phyloP scores from a whole-genome alignment of 1,284 basidiomycete genomes.

The Ganoderma lucidum region DNA sequence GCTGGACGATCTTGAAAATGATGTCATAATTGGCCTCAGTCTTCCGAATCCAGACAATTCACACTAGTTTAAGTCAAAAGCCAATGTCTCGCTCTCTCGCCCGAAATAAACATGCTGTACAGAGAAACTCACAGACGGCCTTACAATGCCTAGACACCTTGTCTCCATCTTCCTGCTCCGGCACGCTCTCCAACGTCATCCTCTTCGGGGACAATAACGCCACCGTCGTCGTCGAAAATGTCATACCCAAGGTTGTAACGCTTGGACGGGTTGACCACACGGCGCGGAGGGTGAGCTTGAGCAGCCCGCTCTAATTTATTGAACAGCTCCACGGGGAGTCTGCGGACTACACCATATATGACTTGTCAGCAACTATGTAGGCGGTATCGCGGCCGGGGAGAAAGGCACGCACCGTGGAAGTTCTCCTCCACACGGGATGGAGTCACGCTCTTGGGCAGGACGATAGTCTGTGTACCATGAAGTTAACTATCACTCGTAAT shows the following conservation, averaged over 20 bases:
- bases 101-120: not conserved
- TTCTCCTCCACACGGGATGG: constrained; percentile 78
- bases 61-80: not conserved
- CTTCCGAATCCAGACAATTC: not conserved
- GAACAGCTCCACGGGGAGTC: constrained; percentile 62
- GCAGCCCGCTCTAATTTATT: constrained; percentile 69
- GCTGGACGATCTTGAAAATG: not conserved
- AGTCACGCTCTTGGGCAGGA: constrained; percentile 84
- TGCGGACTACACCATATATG: constrained; percentile 48
- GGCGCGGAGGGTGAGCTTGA: constrained; percentile 55
- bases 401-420: constrained; percentile 54
- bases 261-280: constrained; percentile 70
- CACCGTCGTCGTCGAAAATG: constrained; percentile 59
- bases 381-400: not conserved
- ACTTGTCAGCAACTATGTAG: not conserved
- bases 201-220: constrained; percentile 28
- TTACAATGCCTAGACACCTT: not conserved
- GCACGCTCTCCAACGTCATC: constrained; percentile 1
- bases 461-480: constrained; percentile 57
- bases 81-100: not conserved
- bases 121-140: not conserved
- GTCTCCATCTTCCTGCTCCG: not conserved
- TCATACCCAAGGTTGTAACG: constrained; percentile 68
- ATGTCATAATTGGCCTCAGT: not conserved
- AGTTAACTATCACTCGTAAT: not conserved